Evolutionary conservation across 805 yeast genomes (phyloP).

Genomic region (Komagataella phaffii): DNA sequence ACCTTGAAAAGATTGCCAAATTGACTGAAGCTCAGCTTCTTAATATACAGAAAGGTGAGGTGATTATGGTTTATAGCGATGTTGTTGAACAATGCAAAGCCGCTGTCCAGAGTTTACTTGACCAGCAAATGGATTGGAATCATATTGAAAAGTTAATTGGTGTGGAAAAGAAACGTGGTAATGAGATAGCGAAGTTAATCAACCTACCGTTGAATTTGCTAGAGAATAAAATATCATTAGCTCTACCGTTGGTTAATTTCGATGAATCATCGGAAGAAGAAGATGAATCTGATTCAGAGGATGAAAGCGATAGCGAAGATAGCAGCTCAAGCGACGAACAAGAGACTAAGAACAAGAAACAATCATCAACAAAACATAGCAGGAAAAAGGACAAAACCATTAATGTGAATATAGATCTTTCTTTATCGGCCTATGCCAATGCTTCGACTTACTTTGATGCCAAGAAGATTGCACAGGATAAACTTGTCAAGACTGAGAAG

Average conservation of each 20-base stretch:
- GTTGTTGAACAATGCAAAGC: slow-evolving; percentile 57
- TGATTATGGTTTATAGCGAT: slow-evolving; percentile 57
- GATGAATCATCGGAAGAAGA: slow-evolving; percentile 22
- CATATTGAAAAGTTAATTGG: slow-evolving; percentile 67
- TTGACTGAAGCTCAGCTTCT: slow-evolving; percentile 47
- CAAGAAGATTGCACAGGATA: slow-evolving; percentile 61
- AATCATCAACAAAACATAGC: slow-evolving; percentile 2
- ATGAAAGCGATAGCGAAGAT: slow-evolving; percentile 15
- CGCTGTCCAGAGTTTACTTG: slow-evolving; percentile 52
- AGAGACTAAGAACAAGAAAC: slow-evolving; percentile 10
- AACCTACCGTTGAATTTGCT: slow-evolving; percentile 56
- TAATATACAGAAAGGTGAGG: slow-evolving; percentile 58
- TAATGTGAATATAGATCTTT: slow-evolving; percentile 52
- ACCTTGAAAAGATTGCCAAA: slow-evolving; percentile 53
- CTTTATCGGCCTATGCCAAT: slow-evolving; percentile 75
- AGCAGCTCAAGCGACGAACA: slow-evolving; percentile 24
- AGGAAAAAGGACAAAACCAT: slow-evolving; percentile 15
- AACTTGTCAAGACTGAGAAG: slow-evolving; percentile 69
- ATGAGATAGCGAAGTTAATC: slow-evolving; percentile 48
- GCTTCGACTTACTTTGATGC: slow-evolving; percentile 71
- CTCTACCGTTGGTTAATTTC: slow-evolving; percentile 33
- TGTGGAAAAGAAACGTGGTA: slow-evolving; percentile 56
- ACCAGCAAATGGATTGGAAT: slow-evolving; percentile 90
- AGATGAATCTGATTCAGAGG: slow-evolving; percentile 12
- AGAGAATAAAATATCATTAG: slow-evolving; percentile 50